Percentiles rank a stretch among this genome's conserved stretches.
Evolutionary conservation across 495 filamentous ascomycete species (phyloP).

Genomic region (Usnea hakonensis): DNA sequence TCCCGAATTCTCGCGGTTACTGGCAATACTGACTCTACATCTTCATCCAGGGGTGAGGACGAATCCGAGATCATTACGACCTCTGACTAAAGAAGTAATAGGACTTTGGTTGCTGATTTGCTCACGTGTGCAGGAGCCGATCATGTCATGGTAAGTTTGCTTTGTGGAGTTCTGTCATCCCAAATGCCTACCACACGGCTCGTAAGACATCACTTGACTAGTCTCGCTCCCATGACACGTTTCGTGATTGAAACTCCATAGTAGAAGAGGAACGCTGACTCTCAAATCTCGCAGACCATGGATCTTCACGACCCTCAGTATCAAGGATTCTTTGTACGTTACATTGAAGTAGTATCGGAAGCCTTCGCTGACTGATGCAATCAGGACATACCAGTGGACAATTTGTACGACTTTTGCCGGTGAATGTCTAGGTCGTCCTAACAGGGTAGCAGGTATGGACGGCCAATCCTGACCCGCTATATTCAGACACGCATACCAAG

Average conservation of each 20-base stretch:
- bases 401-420: conserved; percentile 55
- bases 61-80: background rate
- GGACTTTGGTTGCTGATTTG: conserved; percentile 88
- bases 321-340: conserved; percentile 85
- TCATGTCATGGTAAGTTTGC: conserved; percentile 59
- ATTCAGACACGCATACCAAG: conserved; percentile 83
- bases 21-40: background rate
- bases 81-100: background rate
- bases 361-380: background rate
- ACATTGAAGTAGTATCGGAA: conserved; percentile 37
- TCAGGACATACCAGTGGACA: conserved; percentile 60
- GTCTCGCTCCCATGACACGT: background rate
- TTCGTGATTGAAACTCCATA: background rate
- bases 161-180: background rate
- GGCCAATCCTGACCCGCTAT: conserved; percentile 80
- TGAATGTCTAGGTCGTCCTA: background rate
- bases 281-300: conserved; percentile 48
- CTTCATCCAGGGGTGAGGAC: background rate
- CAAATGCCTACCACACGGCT: background rate
- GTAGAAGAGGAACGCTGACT: background rate
- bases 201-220: background rate
- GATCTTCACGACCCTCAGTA: conserved; percentile 98
- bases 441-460: conserved; percentile 27
- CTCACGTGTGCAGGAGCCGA: conserved; percentile 93
- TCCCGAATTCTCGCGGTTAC: too few relatives aligned